Percentiles rank a stretch among this genome's conserved stretches.
These are phyloP conservation scores for Bruguiera sexangula DNA, from an alignment of 345 rosid species.

Conservation along the genomic window DNA sequence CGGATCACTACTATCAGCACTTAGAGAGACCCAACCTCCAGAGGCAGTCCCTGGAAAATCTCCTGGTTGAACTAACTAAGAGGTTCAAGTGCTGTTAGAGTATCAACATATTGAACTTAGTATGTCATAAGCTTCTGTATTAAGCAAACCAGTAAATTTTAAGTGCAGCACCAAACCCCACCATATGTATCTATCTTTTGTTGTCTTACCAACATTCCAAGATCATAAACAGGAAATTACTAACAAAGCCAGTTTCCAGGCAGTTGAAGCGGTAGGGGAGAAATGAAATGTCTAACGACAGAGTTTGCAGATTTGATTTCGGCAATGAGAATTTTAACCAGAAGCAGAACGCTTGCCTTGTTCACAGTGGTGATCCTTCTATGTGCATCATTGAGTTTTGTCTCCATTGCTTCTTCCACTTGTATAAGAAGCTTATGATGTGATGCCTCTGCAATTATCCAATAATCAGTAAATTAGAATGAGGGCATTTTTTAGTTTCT, in stretches of 20 bases:
- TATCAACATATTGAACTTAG: neutral
- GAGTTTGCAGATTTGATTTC: no score
- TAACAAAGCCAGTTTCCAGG: neutral
- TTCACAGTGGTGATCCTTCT: constrained; percentile 56
- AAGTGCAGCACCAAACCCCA: neutral
- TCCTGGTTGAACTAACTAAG: neutral
- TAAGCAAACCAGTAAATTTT: neutral
- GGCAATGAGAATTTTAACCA: neutral
- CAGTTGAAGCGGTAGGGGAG: no score
- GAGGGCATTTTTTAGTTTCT: neutral
- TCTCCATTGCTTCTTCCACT: constrained; percentile 60
- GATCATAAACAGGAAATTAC: neutral
- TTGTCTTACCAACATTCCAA: neutral
- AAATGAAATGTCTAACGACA: no score
- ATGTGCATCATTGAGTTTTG: constrained; percentile 55
- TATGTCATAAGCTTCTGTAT: constrained; percentile 6
- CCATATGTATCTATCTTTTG: no score
- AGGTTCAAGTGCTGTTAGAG: neutral
- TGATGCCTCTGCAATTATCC: constrained; percentile 51
- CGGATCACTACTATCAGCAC: no score
- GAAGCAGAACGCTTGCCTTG: constrained; percentile 51
- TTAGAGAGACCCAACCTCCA: neutral
- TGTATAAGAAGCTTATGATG: constrained; percentile 65
- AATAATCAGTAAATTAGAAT: neutral
- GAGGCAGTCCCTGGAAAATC: neutral